Percentiles rank a stretch among this genome's conserved stretches.
phyloP scores from a whole-genome alignment of 202 grass and related monocot genomes.

The Saccharum hybrid region DNA sequence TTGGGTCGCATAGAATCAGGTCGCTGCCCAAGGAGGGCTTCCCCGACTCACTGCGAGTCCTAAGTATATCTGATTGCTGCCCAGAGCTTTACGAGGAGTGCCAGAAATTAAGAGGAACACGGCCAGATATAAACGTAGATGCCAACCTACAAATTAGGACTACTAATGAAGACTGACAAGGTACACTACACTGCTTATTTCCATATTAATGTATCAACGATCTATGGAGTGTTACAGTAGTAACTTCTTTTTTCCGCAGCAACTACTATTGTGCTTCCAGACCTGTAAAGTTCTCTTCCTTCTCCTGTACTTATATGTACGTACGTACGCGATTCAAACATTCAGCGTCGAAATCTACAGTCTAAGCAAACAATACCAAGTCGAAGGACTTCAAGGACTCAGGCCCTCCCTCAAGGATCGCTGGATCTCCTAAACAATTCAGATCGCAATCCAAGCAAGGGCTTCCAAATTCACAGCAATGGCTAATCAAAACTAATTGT shows the following conservation, averaged over 20 bases:
- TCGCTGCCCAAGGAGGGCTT: background rate
- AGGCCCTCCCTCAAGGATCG: background rate
- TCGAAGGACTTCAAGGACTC: too few species aligned
- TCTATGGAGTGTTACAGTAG: background rate
- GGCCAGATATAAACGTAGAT: background rate
- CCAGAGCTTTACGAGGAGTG: background rate
- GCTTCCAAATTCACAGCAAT: background rate
- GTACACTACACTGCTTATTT: background rate
- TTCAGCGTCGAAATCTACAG: too few species aligned
- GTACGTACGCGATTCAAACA: too few species aligned
- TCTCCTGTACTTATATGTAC: too few species aligned
- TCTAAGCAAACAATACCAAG: too few species aligned
- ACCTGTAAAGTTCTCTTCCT: background rate
- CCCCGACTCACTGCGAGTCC: background rate
- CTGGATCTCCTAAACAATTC: background rate
- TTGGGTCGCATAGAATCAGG: background rate
- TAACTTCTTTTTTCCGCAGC: background rate
- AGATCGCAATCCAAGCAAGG: background rate
- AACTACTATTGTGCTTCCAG: background rate
- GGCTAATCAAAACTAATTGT: too few species aligned
- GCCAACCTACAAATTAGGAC: background rate
- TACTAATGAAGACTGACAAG: background rate
- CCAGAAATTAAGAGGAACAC: background rate
- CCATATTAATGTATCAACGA: background rate
- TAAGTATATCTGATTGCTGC: background rate